Evolutionary conservation across 2,329 filamentous ascomycete species (phyloP).

Genomic region (Colletotrichum karsti): DNA sequence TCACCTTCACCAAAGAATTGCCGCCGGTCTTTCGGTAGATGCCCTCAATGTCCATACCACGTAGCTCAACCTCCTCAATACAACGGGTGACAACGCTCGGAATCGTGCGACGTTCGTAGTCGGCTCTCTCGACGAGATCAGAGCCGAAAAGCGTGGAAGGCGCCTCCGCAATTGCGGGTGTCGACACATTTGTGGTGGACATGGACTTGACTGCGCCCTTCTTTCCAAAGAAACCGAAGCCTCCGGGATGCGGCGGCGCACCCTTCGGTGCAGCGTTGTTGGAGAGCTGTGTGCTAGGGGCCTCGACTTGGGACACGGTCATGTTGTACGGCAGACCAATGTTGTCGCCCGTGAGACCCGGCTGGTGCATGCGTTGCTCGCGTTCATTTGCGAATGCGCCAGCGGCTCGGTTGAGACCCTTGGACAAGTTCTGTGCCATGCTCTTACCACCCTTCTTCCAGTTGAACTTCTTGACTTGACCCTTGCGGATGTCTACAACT

Average conservation of each 20-base stretch:
- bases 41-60: slow-evolving; percentile 97
- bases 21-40: slow-evolving; percentile 98
- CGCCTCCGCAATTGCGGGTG: slow-evolving; percentile 55
- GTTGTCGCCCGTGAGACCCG: slow-evolving; percentile 66
- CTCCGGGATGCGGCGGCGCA: slow-evolving; percentile 36
- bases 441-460: slow-evolving; percentile 98
- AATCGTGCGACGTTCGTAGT: slow-evolving; percentile 88
- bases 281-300: slow-evolving; percentile 1
- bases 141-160: slow-evolving; percentile 82
- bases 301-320: slow-evolving; percentile 65
- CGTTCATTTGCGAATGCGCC: slow-evolving; percentile 70
- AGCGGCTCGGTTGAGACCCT: slow-evolving; percentile 93
- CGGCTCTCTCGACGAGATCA: slow-evolving; percentile 84
- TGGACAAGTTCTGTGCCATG: slow-evolving; percentile 91
- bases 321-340: slow-evolving; percentile 78
- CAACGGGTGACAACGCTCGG: slow-evolving; percentile 91
- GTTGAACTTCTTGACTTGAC: slow-evolving; percentile 95
- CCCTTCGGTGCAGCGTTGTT: slow-evolving; percentile 20
- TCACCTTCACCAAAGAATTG: slow-evolving; percentile 86
- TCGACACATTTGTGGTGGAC: slow-evolving; percentile 50
- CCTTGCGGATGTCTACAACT: slow-evolving; percentile 93
- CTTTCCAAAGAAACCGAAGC: slow-evolving; percentile 78
- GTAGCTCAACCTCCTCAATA: slow-evolving; percentile 94
- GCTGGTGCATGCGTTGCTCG: slow-evolving; percentile 62
- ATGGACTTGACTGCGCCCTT: slow-evolving; percentile 60